Evolutionary conservation across 768 basidiomycete species (phyloP).

Genomic region (Boletellus ananiceps): DNA sequence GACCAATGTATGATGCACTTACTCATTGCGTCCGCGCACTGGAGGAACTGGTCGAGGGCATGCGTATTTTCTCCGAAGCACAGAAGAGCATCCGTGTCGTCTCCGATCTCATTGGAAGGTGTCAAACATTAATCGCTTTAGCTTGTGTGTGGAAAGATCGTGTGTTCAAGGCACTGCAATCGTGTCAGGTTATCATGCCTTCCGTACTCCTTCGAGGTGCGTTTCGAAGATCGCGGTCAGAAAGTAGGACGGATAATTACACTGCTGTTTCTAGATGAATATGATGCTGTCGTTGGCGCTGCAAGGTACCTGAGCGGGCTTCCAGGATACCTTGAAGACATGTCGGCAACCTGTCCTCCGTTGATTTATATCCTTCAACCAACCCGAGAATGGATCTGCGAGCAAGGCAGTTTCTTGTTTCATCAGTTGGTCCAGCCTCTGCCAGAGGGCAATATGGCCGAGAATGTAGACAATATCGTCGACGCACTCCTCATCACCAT

Average conservation of each 20-base stretch:
- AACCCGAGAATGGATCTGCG: conserved; percentile 27
- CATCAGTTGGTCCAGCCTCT: neutral
- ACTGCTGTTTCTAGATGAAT: conserved; percentile 34
- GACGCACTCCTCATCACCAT: conserved; percentile 60
- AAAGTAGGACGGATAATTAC: neutral
- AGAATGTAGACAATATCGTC: conserved; percentile 43
- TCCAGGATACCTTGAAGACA: conserved; percentile 23
- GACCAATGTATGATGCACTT: conserved; percentile 19
- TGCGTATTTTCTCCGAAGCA: conserved; percentile 32
- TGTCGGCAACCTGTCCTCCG: conserved; percentile 26
- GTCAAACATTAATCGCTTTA: conserved; percentile 21
- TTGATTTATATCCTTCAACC: conserved; percentile 27
- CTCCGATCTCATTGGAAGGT: conserved; percentile 25
- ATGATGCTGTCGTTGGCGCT: conserved; percentile 28
- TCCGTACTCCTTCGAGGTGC: conserved; percentile 38
- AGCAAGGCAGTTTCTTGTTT: conserved; percentile 25
- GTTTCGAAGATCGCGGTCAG: neutral
- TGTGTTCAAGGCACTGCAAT: conserved; percentile 18
- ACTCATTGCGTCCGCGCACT: conserved; percentile 27
- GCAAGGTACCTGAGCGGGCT: conserved; percentile 20
- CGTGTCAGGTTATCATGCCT: conserved; percentile 20
- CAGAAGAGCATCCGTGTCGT: conserved; percentile 19
- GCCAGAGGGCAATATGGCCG: neutral
- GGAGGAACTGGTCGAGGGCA: conserved; percentile 35
- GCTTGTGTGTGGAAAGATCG: conserved; percentile 28